Percentiles rank a stretch among this genome's conserved stretches.
Conservation (phyloP, 257 asterid genomes). For the Penstemon newberryi region DNA sequence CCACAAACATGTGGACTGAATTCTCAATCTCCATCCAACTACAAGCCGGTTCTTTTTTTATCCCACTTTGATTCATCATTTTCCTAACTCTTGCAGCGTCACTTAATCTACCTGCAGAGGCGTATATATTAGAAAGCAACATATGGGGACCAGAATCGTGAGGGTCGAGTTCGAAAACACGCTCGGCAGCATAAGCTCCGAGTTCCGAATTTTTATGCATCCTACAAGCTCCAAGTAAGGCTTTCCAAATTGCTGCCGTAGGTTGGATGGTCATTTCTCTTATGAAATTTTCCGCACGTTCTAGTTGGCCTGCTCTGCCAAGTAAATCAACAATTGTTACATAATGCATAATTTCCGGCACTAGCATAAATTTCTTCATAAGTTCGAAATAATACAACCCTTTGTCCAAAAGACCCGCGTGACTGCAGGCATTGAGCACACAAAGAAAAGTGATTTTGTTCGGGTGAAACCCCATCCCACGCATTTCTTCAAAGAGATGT, state of each 20-base stretch:
- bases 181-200: constrained; percentile 77
- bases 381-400: constrained; percentile 66
- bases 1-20: constrained; percentile 65
- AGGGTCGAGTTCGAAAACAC: constrained; percentile 77
- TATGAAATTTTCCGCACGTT: constrained; percentile 59
- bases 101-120: constrained; percentile 60
- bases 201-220: constrained; percentile 69
- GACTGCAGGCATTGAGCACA: constrained; percentile 85
- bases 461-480: constrained; percentile 51
- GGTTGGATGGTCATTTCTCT: constrained; percentile 61
- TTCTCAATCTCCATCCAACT: constrained; percentile 90
- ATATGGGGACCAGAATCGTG: constrained; percentile 80
- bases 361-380: constrained; percentile 54
- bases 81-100: constrained; percentile 82
- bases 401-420: constrained; percentile 64
- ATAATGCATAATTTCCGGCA: constrained; percentile 62
- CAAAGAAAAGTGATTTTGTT: constrained; percentile 67
- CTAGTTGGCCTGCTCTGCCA: constrained; percentile 72
- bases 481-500: constrained; percentile 62
- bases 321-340: constrained; percentile 66
- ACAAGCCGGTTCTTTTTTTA: constrained; percentile 87
- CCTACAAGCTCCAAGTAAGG: constrained; percentile 86
- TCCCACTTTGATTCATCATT: constrained; percentile 71
- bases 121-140: constrained; percentile 69
- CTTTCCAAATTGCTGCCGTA: constrained; percentile 72